Conservation (phyloP, 352 stramenopile species). For the Phytophthora quininea region DNA sequence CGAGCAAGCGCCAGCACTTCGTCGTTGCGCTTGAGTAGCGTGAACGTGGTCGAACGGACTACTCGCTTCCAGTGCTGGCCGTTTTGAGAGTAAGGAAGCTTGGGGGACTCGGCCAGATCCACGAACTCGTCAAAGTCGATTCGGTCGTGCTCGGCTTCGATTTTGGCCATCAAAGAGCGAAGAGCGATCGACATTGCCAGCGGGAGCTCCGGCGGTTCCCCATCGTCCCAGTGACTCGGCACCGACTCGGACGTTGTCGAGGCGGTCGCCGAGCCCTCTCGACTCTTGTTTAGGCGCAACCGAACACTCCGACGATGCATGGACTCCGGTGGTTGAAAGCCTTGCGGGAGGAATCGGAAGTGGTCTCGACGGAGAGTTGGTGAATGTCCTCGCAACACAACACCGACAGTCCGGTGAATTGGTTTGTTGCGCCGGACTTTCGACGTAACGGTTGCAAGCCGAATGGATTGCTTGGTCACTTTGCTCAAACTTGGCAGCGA, state of each 20-base stretch:
- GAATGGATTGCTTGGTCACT: neutral
- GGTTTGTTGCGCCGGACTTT: neutral
- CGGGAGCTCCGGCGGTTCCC: constrained; percentile 22
- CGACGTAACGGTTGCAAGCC: neutral
- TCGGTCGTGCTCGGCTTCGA: constrained; percentile 24
- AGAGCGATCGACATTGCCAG: constrained; percentile 23
- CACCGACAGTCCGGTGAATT: constrained; percentile 10
- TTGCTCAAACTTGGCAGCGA: too few relatives aligned
- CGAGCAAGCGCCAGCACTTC: constrained; percentile 34
- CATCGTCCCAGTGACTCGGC: constrained; percentile 20
- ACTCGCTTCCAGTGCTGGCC: constrained; percentile 33
- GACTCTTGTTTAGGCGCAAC: constrained; percentile 12
- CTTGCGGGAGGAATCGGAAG: neutral
- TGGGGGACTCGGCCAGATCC: constrained; percentile 20
- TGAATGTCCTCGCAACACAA: constrained; percentile 12
- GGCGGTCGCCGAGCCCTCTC: too few relatives aligned
- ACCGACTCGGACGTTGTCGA: constrained; percentile 1
- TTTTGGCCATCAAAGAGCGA: constrained; percentile 13
- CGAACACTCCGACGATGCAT: constrained; percentile 9
- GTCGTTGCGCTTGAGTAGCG: constrained; percentile 27
- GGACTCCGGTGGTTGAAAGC: neutral
- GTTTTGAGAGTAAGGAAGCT: constrained; percentile 7
- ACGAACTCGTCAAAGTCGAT: constrained; percentile 25
- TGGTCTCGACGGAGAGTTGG: constrained; percentile 4
- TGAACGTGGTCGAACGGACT: constrained; percentile 20